Evolutionary conservation across 164 flowering plant species (phyloP).

Genomic region (Santalum album): DNA sequence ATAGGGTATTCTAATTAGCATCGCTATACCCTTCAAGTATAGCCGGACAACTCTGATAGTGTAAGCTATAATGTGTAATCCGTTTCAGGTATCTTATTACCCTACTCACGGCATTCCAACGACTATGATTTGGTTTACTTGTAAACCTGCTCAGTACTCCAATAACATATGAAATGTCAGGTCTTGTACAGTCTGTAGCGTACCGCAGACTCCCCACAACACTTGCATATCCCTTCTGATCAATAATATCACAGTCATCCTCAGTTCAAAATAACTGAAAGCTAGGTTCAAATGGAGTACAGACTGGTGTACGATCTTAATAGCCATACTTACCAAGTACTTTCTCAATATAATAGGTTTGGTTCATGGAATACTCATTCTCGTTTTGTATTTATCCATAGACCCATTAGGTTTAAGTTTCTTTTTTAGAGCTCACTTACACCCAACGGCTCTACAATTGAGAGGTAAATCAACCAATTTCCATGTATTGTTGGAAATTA

Average conservation of each 20-base stretch:
- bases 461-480: no score
- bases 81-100: slow-evolving; percentile 14
- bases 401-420: no score
- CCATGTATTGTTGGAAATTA: no score
- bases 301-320: no score
- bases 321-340: not conserved
- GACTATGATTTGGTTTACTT: slow-evolving; percentile 5
- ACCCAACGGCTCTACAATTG: no score
- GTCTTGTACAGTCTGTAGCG: slow-evolving; percentile 17
- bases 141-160: slow-evolving; percentile 15
- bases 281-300: no score
- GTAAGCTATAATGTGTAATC: slow-evolving; percentile 6
- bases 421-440: no score
- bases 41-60: slow-evolving; percentile 10
- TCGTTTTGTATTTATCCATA: no score
- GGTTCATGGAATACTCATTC: no score
- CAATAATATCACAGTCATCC: slow-evolving; percentile 1
- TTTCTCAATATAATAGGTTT: slow-evolving; percentile 15
- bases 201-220: slow-evolving; percentile 10
- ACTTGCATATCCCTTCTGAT: slow-evolving; percentile 11
- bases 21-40: slow-evolving; percentile 19
- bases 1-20: slow-evolving; percentile 16
- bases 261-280: not conserved
- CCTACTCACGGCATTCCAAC: slow-evolving; percentile 12
- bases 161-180: slow-evolving; percentile 15